Evolutionary conservation across 2,329 filamentous ascomycete genomes (phyloP).

Genomic region (Xylariaceae sp.): DNA sequence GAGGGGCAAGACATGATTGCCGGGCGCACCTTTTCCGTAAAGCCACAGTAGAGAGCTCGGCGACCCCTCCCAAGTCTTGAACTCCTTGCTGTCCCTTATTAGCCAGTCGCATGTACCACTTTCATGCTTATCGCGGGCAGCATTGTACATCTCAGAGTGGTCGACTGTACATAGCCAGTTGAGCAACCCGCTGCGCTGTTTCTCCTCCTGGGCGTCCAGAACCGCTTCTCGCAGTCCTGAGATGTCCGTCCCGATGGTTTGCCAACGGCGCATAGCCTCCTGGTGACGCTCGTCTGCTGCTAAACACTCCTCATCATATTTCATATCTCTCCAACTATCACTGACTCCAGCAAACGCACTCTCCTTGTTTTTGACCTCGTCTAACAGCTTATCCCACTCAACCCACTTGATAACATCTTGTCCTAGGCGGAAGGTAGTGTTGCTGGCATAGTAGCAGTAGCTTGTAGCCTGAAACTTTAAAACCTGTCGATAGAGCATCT

Average conservation of each 20-base stretch:
- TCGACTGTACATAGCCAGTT: neutral
- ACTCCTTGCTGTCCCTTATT: neutral
- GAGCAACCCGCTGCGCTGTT: neutral
- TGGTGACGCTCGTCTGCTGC: neutral
- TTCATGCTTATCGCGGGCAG: neutral
- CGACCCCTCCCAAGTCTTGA: slow-evolving; percentile 1
- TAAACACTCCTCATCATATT: neutral
- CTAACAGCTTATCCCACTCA: slow-evolving; percentile 3
- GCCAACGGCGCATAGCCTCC: neutral
- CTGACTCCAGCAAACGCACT: neutral
- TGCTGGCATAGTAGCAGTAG: slow-evolving; percentile 9
- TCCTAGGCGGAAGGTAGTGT: neutral
- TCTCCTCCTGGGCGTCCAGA: neutral
- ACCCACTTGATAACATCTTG: slow-evolving; percentile 1
- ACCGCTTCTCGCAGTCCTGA: slow-evolving; percentile 4
- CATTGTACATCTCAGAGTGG: slow-evolving; percentile 5
- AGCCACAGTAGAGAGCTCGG: slow-evolving; percentile 6
- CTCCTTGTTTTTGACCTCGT: neutral
- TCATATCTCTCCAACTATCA: neutral
- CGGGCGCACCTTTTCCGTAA: slow-evolving; percentile 2
- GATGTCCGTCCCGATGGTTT: neutral
- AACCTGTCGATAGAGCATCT: slow-evolving; percentile 7
- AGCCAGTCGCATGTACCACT: slow-evolving; percentile 6
- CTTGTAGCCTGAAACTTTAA: slow-evolving; percentile 3
- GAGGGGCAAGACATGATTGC: neutral